These are phyloP conservation scores for Talinum fruticosum DNA, from an alignment of 148 eudicot species.

Conservation along the genomic window DNA sequence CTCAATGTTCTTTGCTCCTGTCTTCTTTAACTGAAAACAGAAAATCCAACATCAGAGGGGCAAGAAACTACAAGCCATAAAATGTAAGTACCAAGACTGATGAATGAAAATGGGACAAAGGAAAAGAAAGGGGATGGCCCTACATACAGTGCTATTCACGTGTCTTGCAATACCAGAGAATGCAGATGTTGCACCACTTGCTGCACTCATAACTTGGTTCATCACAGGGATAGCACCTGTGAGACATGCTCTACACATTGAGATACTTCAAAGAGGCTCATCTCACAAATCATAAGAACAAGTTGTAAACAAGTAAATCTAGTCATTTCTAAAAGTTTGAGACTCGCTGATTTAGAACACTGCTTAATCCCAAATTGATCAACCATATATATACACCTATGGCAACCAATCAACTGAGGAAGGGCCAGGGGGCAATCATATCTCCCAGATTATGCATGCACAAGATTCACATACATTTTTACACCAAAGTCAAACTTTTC, in stretches of 20 bases:
- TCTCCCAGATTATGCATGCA: background rate
- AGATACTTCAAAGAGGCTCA: slow-evolving; percentile 3
- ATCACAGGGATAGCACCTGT: slow-evolving; percentile 84
- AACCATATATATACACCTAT: background rate
- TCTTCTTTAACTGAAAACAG: slow-evolving; percentile 59
- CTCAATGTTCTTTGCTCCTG: slow-evolving; percentile 79
- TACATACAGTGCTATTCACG: slow-evolving; percentile 73
- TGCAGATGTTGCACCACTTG: slow-evolving; percentile 92
- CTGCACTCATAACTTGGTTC: slow-evolving; percentile 83
- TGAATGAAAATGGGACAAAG: background rate
- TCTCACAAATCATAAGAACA: slow-evolving; percentile 4
- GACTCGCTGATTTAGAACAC: background rate
- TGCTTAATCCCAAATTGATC: background rate
- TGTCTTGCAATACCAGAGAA: slow-evolving; percentile 78
- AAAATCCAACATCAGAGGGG: background rate
- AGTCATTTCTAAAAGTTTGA: background rate
- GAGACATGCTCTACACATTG: slow-evolving; percentile 11
- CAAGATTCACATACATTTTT: background rate
- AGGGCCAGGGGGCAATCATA: background rate
- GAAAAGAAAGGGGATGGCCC: background rate
- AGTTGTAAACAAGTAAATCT: background rate
- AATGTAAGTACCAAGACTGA: background rate
- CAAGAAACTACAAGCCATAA: background rate
- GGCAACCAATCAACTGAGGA: background rate
- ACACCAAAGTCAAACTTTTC: background rate